Evolutionary conservation across 2,329 filamentous ascomycete genomes (phyloP).

Genomic region (Talaromyces marneffei): DNA sequence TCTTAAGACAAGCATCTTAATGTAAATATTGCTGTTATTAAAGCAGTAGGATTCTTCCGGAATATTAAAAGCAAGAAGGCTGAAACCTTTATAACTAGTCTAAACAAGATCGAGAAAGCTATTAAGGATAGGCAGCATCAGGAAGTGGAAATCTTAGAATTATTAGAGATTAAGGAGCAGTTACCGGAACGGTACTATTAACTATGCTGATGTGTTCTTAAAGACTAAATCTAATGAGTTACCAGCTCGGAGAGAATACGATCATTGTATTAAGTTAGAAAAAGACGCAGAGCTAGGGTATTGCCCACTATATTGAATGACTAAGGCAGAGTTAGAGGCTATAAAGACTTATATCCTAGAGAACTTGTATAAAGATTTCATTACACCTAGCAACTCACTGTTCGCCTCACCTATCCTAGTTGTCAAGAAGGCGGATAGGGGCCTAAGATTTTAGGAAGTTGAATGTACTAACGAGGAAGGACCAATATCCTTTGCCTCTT

Average conservation of each 20-base stretch:
- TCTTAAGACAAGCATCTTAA: not conserved
- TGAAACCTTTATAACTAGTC: not conserved
- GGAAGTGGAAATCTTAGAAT: not conserved
- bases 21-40: not conserved
- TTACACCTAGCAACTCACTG: not conserved
- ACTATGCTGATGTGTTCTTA: not conserved
- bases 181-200: not conserved
- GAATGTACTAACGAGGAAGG: slow-evolving; percentile 23
- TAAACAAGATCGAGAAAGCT: no score
- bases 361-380: not conserved
- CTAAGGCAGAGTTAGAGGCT: no score
- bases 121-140: not conserved
- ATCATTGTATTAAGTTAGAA: no score
- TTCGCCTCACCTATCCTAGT: no score
- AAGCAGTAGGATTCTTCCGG: not conserved
- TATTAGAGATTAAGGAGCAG: not conserved
- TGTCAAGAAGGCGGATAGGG: no score
- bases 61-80: not conserved
- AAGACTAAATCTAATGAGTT: not conserved
- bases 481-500: slow-evolving; percentile 22
- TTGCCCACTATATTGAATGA: no score
- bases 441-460: slow-evolving; percentile 8
- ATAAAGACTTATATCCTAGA: no score
- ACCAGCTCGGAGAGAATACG: no score
- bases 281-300: no score